Evolutionary conservation across 2,329 filamentous ascomycete species (phyloP).

Genomic region (Exophiala sp.): DNA sequence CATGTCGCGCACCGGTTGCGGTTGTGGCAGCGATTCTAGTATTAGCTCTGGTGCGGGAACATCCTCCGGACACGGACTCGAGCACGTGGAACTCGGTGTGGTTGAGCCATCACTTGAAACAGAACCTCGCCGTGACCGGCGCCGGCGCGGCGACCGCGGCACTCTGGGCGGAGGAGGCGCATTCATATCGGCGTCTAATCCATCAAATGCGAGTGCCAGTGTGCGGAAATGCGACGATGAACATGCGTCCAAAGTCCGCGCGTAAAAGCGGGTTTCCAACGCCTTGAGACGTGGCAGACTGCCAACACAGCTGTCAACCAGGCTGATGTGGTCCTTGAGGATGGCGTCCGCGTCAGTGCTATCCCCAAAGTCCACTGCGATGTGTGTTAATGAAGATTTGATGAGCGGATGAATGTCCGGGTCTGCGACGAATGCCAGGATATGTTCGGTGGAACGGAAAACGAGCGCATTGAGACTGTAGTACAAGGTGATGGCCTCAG

Average conservation of each 20-base stretch:
- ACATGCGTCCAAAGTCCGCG: slow-evolving; percentile 18
- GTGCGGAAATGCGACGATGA: slow-evolving; percentile 20
- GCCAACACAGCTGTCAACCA: slow-evolving; percentile 22
- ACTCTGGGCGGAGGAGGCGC: slow-evolving; percentile 19
- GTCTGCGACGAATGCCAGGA: slow-evolving; percentile 21
- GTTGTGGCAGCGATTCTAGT: background rate
- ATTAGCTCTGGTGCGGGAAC: background rate
- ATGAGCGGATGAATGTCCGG: slow-evolving; percentile 18
- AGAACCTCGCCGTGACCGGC: slow-evolving; percentile 16
- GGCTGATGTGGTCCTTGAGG: slow-evolving; percentile 23
- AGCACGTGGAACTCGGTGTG: slow-evolving; percentile 2
- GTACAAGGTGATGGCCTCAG: slow-evolving; percentile 22
- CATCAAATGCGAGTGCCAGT: slow-evolving; percentile 21
- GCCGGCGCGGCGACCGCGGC: slow-evolving; percentile 17
- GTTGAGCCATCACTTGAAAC: slow-evolving; percentile 11
- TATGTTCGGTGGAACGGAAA: slow-evolving; percentile 19
- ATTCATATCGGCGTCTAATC: slow-evolving; percentile 23
- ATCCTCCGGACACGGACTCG: background rate
- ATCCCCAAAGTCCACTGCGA: slow-evolving; percentile 25
- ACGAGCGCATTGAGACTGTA: slow-evolving; percentile 23
- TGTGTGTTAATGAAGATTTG: slow-evolving; percentile 15
- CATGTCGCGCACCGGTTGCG: slow-evolving; percentile 16
- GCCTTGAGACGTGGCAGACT: slow-evolving; percentile 19
- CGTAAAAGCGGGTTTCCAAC: slow-evolving; percentile 24
- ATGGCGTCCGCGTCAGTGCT: slow-evolving; percentile 17